Conservation (phyloP, 352 stramenopile genomes). For the Globisporangium acanthophoron region DNA sequence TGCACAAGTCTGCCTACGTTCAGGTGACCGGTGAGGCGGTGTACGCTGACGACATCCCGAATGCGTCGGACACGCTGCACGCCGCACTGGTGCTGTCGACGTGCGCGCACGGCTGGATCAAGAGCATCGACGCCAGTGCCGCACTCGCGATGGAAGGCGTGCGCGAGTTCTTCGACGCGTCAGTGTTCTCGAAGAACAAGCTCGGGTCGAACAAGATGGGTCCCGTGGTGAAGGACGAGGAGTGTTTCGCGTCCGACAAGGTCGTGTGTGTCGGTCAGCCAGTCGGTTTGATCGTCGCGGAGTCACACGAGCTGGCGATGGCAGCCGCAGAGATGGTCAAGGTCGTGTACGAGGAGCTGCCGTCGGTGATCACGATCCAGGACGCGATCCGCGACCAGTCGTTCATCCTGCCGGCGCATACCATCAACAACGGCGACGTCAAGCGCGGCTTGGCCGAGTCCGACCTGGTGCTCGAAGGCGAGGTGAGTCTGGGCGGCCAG, state of each 20-base stretch:
- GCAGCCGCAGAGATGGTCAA: conserved; percentile 76
- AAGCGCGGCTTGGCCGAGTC: conserved; percentile 58
- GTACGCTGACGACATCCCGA: conserved; percentile 95
- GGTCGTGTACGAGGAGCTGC: conserved; percentile 87
- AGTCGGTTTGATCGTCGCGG: conserved; percentile 77
- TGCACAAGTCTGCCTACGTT: conserved; percentile 90
- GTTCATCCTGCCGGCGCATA: conserved; percentile 84
- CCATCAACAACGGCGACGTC: conserved; percentile 83
- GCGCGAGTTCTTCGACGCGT: conserved; percentile 78
- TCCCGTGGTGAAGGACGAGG: conserved; percentile 80
- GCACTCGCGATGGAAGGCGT: conserved; percentile 88
- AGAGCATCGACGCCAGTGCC: conserved; percentile 78
- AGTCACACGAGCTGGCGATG: conserved; percentile 74
- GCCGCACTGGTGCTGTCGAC: conserved; percentile 90
- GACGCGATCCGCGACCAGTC: conserved; percentile 91
- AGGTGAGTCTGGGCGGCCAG: conserved; percentile 89
- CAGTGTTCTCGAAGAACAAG: conserved; percentile 50
- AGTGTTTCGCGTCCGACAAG: conserved; percentile 73
- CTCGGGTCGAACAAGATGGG: conserved; percentile 80
- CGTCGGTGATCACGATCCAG: conserved; percentile 92
- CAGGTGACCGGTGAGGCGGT: conserved; percentile 93
- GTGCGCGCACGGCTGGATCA: conserved; percentile 71
- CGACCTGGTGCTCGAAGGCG: conserved; percentile 80
- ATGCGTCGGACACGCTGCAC: conserved; percentile 84
- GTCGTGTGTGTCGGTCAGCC: conserved; percentile 78